Percentiles rank a stretch among this genome's conserved stretches.
Evolutionary conservation across 768 basidiomycete genomes (phyloP).

Genomic region (Hygrophorus pudorinus): DNA sequence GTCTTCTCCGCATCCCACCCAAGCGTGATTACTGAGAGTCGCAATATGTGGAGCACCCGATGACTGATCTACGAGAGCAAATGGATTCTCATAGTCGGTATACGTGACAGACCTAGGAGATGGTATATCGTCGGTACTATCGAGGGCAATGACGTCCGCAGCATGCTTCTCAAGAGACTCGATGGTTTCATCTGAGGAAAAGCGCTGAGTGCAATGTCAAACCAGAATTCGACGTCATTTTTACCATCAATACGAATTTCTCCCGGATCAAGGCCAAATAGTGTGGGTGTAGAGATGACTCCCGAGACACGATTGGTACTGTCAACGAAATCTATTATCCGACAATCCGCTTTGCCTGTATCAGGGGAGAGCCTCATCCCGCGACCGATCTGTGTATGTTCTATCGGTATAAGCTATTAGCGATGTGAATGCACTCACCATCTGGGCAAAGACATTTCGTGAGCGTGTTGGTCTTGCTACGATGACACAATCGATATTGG

Average conservation of each 20-base stretch:
- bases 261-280: conserved; percentile 78
- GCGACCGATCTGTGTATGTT: conserved; percentile 67
- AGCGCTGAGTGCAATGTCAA: conserved; percentile 3
- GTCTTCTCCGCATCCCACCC: conserved; percentile 72
- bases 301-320: conserved; percentile 57
- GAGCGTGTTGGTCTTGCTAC: conserved; percentile 85
- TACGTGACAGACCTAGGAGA: conserved; percentile 60
- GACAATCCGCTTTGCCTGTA: conserved; percentile 78
- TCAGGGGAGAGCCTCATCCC: conserved; percentile 79
- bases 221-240: conserved; percentile 1
- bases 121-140: conserved; percentile 29
- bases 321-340: conserved; percentile 88
- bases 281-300: conserved; percentile 66
- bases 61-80: conserved; percentile 39
- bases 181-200: conserved; percentile 37
- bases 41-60: conserved; percentile 47
- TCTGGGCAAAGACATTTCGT: conserved; percentile 83
- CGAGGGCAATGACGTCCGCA: conserved; percentile 14
- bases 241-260: conserved; percentile 54
- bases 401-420: background rate
- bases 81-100: conserved; percentile 68
- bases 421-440: conserved; percentile 40
- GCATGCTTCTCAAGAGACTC: conserved; percentile 33
- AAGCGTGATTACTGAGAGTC: conserved; percentile 48
- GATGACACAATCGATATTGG: conserved; percentile 86